Base-by-base conservation (phyloP, 768 basidiomycete species). In the Mrakia hoshinonis region DNA sequence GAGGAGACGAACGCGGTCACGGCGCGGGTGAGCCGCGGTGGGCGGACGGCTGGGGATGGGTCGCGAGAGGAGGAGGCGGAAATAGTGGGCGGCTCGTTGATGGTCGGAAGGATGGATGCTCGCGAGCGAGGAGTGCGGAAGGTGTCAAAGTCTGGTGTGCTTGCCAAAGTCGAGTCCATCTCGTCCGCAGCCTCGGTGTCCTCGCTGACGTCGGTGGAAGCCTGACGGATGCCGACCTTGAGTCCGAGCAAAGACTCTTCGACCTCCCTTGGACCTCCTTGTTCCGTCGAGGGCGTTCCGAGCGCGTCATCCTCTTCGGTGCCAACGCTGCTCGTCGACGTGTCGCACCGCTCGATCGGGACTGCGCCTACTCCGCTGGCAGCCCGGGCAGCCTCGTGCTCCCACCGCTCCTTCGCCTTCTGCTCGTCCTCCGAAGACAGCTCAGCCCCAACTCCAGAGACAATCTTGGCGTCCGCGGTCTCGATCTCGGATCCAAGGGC, bases 391-490 rank as follows among this genome's bases (percentile, higher is more conserved):
- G 58, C 39, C 43, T 43, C 39, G 20, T 60, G 38, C 31, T 58
- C 55, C 34, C 60, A 61, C n/a, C 31, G n/a, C 24, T 26, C 18
- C 39, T 10, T 36, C n/a, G 31, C 24, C 43, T 12, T 31, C 22
- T 39, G 26, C 29, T 58, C 67, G 54, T 46, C 52, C 26, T 49
- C 54, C 24, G 39, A 39, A 10, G 68, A 49, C 24, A 49, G 48
- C 49, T 66, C 65, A 22, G 47, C 48, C n/a, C 65, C 48, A 36
- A 47, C 46, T 20, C 48, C 47, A 34, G 26, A 22, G 43, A 49
- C 68, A 4, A 51, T 29, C 68, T 69, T 69, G 39, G 68, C 24
- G 6, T 52, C 38, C 22, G 60, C n/a, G 31, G 68, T 51, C 12
- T 54, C 26, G 60, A 69, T 38, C 22, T 61, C 47, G 9, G 29